A percentile compares a stretch with the other conserved stretches of the same genome.
phyloP scores from a whole-genome alignment of 2,329 filamentous ascomycete genomes.

The Cryphonectria naterciae region DNA sequence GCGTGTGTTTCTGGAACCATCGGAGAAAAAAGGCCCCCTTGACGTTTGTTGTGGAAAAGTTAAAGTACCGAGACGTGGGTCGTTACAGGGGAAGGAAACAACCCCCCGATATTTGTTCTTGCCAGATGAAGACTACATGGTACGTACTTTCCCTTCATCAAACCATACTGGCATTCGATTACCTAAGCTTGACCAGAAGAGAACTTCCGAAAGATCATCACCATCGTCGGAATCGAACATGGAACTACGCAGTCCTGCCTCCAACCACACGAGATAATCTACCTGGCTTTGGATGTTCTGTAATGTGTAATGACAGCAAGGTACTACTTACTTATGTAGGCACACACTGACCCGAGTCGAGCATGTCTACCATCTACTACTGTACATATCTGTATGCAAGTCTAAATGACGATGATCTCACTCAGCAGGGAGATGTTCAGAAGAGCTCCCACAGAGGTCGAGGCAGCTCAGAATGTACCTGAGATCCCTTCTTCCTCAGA shows the following conservation, averaged over 20 bases:
- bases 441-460: slow-evolving; percentile 68
- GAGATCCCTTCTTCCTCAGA: slow-evolving; percentile 32
- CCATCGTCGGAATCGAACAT: too few species aligned
- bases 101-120: background rate
- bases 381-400: background rate
- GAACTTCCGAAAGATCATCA: too few species aligned
- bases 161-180: too few species aligned
- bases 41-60: background rate
- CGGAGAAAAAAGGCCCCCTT: background rate
- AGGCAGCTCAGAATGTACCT: slow-evolving; percentile 50
- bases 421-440: slow-evolving; percentile 35
- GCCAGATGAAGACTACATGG: background rate
- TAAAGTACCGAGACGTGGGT: background rate
- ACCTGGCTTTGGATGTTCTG: background rate
- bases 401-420: slow-evolving; percentile 2
- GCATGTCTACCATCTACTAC: slow-evolving; percentile 8
- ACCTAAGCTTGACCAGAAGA: too few species aligned
- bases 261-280: background rate
- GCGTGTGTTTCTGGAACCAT: background rate
- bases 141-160: too few species aligned
- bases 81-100: background rate
- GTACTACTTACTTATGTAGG: background rate
- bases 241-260: too few species aligned
- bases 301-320: background rate
- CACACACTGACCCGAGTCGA: slow-evolving; percentile 2